phyloP scores from a whole-genome alignment of 2,329 filamentous ascomycete genomes.

The Clathrospora elynae region DNA sequence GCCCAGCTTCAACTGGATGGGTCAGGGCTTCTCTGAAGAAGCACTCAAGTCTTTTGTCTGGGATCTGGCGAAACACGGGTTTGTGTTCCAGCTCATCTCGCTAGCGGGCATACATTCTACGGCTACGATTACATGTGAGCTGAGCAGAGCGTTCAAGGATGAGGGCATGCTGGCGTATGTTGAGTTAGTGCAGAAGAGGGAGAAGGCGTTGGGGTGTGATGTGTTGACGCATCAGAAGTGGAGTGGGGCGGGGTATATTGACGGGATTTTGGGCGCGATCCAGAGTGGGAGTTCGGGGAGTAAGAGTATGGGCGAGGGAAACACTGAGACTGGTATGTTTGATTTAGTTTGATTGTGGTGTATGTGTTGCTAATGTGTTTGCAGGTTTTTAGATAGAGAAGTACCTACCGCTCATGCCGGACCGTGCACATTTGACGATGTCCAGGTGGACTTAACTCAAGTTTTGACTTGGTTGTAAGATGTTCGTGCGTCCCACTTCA shows the following conservation, averaged over 20 bases:
- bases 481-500: too few relatives aligned
- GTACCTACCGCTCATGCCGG: not conserved
- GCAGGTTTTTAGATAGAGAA: slow-evolving; percentile 6
- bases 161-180: slow-evolving; percentile 98
- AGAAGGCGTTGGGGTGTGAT: slow-evolving; percentile 89
- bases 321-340: slow-evolving; percentile 76
- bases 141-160: slow-evolving; percentile 80
- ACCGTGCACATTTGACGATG: too few relatives aligned
- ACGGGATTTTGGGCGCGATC: slow-evolving; percentile 86
- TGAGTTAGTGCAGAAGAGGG: slow-evolving; percentile 83
- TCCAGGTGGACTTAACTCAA: too few relatives aligned
- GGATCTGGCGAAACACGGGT: slow-evolving; percentile 90
- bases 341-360: too few relatives aligned
- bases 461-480: too few relatives aligned
- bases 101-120: slow-evolving; percentile 68
- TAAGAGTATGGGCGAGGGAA: slow-evolving; percentile 93
- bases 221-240: slow-evolving; percentile 95
- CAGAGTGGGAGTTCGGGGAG: slow-evolving; percentile 88
- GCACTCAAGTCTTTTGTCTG: slow-evolving; percentile 91
- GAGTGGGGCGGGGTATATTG: slow-evolving; percentile 76
- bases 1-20: slow-evolving; percentile 98
- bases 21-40: slow-evolving; percentile 83
- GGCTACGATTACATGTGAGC: slow-evolving; percentile 70
- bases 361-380: too few relatives aligned
- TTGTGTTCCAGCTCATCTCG: slow-evolving; percentile 68